Percentiles rank a stretch among this genome's conserved stretches.
Conservation (phyloP, 2,329 filamentous ascomycete species). For the Fusarium sp. region DNA sequence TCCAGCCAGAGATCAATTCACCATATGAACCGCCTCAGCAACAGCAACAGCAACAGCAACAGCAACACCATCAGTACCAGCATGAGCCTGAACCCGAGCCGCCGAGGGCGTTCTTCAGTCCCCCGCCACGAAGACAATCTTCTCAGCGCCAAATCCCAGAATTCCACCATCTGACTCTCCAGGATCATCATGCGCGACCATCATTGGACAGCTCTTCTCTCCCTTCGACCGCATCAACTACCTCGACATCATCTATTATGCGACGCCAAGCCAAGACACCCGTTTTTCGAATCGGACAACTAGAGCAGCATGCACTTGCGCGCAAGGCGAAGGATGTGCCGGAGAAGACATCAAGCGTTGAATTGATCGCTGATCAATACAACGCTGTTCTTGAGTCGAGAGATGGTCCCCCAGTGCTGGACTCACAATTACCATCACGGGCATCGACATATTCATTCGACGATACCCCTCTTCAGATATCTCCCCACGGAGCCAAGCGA, state of each 20-base stretch:
- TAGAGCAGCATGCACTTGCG: constrained; percentile 48
- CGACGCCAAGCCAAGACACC: constrained; percentile 62
- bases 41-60: neutral
- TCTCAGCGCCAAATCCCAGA: constrained; percentile 37
- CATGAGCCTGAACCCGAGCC: neutral
- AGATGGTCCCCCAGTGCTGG: constrained; percentile 47
- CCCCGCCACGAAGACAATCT: constrained; percentile 22
- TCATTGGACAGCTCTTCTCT: constrained; percentile 39
- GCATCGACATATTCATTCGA: constrained; percentile 12
- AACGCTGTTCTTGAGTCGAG: constrained; percentile 53
- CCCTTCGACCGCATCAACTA: constrained; percentile 48
- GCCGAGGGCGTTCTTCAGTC: constrained; percentile 20
- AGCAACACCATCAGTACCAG: neutral
- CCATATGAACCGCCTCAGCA: neutral
- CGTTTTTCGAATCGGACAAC: constrained; percentile 58
- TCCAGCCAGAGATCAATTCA: constrained; percentile 6
- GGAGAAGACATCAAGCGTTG: constrained; percentile 53
- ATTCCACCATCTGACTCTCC: constrained; percentile 37
- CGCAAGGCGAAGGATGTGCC: constrained; percentile 33
- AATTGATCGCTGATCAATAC: constrained; percentile 61
- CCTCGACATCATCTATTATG: constrained; percentile 43
- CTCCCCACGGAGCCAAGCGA: constrained; percentile 13
- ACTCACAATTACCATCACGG: constrained; percentile 38
- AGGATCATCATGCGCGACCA: constrained; percentile 30
- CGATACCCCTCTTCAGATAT: constrained; percentile 26